Base-by-base conservation (phyloP, 441 rosid genomes). In the Adansonia rubrostipa region DNA sequence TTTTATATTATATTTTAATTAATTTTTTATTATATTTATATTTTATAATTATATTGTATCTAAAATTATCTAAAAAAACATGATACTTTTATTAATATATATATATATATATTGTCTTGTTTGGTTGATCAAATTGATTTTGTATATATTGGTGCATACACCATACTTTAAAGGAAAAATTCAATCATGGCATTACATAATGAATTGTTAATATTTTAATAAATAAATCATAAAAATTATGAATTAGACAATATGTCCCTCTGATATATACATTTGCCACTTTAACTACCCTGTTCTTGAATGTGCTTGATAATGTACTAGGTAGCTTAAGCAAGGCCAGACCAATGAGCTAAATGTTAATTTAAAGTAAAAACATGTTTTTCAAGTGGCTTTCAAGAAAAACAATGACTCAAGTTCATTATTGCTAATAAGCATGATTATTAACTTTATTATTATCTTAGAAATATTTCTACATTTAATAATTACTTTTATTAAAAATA, bases 381-480 rank as follows among this genome's bases (percentile, higher is more conserved):
- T 36, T 61, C 15, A 65, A 42, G 67, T 79, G 45, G 42, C 63
- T 58, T 74, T 0, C 9, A 64, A 64, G 62, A 53, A 77, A 15
- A 76, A 14, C 36, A 33, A 47, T 19, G 71, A 65, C n/a, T n/a
- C 72, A 19, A 28, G 36, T 10, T 54, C 42, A 61, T 69, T 20
- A 60, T 58, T 60, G 14, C 53, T 33, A 20, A 58, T n/a, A 58
- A 74, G 71, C 53, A 77, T 62, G 44, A 72, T 77, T 78, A 54
- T 15, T 54, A 33, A 3, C 4, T 33, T 33, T 33, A 33, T 33
- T 33, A 33, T 33, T 33, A 33, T 33, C 36, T 33, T 33, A 33
- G 36, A 33, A 33, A 33, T 33, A 33, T 33, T 33, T 54, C 20
- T 1, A 54, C 6, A n/a, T 1, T 57, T 57, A 57, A 57, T 57